Evolutionary conservation across 371 early-diverging fungal genomes (phyloP), one percentile per base, ranked within the genome.

Genomic region (Saksenaea vasiformis): DNA sequence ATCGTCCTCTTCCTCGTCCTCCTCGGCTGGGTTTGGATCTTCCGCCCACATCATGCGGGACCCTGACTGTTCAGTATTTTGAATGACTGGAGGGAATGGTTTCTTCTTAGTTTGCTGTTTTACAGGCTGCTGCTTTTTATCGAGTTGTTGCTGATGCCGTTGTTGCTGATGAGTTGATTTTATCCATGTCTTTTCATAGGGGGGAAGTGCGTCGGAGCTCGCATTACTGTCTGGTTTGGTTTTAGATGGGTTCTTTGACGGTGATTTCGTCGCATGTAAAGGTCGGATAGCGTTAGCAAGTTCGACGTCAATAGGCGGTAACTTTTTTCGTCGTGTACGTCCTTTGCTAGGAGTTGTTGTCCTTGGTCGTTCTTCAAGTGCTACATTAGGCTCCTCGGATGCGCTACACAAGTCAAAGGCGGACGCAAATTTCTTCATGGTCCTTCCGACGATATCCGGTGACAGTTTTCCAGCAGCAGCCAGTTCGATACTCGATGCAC

Each of bases 221-320:
- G 53, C 55, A 11, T 60, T 60, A 54, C 34, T 35, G 3, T 34
- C 3, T 26, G 22, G 28, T n/a, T 35, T 38, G 36, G 17, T 19
- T 24, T 22, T 37, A 41, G 39, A 26, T 54, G 26, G 24, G 26
- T 11, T 5, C 8, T 31, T 27, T 26, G 43, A 1, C 17, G 26
- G 64, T n/a, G n/a, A n/a, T 28, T 51, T 57, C 58, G 37, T 57
- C 9, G 9, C 15, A 44, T 15, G 31, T 31, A 31, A 7, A 5
- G 51, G 10, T 19, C 51, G 51, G 5, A 14, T 27, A 14, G 66
- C 66, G 44, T 70, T 70, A 10, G 70, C 70, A n/a, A 70, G 43
- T 28, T 70, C 70, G 5, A 66, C 66, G 39, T 70, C 70, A 22
- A 70, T 70, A 28, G 70, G 66, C 15, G 55, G 66, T n/a, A 66